phyloP scores from a whole-genome alignment of 2,329 filamentous ascomycete genomes.

The Pseudocercospora fuligena region DNA sequence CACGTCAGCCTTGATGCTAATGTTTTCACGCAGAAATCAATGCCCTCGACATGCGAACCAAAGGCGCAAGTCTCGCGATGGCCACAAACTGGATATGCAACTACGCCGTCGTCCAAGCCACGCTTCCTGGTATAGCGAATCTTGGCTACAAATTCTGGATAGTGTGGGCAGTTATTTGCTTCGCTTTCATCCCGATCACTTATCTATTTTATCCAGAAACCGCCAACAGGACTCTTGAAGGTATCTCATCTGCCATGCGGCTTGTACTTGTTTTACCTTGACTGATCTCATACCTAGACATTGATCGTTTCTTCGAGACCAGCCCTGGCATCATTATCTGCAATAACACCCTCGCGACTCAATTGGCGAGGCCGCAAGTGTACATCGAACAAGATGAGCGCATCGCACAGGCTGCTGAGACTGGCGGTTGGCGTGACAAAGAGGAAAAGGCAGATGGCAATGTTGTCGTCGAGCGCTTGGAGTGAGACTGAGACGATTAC shows the following conservation, averaged over 20 bases:
- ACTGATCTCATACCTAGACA: background rate
- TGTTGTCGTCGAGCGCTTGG: constrained; percentile 23
- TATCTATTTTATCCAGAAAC: constrained; percentile 62
- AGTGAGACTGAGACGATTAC: background rate
- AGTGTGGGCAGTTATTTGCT: constrained; percentile 61
- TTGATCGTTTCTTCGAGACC: constrained; percentile 43
- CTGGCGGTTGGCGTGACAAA: background rate
- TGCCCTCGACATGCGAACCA: constrained; percentile 34
- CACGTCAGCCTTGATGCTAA: too few species aligned
- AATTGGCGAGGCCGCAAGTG: constrained; percentile 25
- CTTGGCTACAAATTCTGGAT: constrained; percentile 60
- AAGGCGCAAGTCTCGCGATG: constrained; percentile 43
- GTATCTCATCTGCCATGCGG: constrained; percentile 13
- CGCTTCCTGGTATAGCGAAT: constrained; percentile 43
- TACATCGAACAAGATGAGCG: constrained; percentile 31
- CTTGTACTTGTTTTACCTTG: background rate
- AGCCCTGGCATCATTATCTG: constrained; percentile 27
- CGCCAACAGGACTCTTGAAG: constrained; percentile 52
- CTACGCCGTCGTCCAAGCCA: constrained; percentile 38
- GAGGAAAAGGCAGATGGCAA: constrained; percentile 17
- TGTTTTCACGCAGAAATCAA: constrained; percentile 30
- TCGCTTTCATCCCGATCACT: constrained; percentile 56
- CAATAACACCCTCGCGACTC: constrained; percentile 29
- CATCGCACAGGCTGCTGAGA: constrained; percentile 24
- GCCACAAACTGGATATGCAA: constrained; percentile 58